Evolutionary conservation across 2,329 filamentous ascomycete species (phyloP).

Genomic region (Aspergillus amoenus): DNA sequence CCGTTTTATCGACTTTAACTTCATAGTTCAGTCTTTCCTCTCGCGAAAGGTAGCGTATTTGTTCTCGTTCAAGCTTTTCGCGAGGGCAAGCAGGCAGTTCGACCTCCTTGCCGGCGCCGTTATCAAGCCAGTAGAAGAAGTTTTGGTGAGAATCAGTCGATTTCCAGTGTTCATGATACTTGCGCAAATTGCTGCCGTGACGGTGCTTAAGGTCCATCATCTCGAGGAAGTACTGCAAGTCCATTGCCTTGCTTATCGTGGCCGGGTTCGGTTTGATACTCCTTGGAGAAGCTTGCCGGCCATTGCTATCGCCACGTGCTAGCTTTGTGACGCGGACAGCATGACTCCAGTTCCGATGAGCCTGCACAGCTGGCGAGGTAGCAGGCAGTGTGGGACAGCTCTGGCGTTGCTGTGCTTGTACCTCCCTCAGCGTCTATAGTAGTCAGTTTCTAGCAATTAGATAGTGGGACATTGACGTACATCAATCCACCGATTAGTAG

Average conservation of each 20-base stretch:
- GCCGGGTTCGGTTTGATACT: conserved; percentile 52
- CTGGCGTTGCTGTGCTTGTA: conserved; percentile 52
- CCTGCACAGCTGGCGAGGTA: conserved; percentile 38
- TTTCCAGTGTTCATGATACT: conserved; percentile 85
- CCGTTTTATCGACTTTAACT: conserved; percentile 71
- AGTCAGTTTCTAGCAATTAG: neutral
- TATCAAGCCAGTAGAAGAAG: conserved; percentile 92
- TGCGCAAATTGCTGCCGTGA: conserved; percentile 77
- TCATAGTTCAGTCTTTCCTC: conserved; percentile 82
- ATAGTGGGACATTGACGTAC: conserved; percentile 41
- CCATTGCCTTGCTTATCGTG: conserved; percentile 74
- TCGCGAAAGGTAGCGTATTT: conserved; percentile 77
- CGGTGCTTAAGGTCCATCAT: conserved; percentile 87
- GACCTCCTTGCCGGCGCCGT: conserved; percentile 70
- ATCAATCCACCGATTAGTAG: conserved; percentile 60
- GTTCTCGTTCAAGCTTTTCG: conserved; percentile 71
- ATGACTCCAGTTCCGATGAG: conserved; percentile 73
- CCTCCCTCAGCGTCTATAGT: conserved; percentile 54
- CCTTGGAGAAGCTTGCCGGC: conserved; percentile 34
- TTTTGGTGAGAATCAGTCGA: conserved; percentile 74
- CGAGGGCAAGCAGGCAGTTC: conserved; percentile 72
- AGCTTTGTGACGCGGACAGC: conserved; percentile 68
- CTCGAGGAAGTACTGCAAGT: conserved; percentile 78
- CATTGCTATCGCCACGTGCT: conserved; percentile 67
- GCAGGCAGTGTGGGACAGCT: conserved; percentile 26